Percentiles rank a stretch among this genome's conserved stretches.
Conservation (phyloP, 2,329 filamentous ascomycete species). For the Colletotrichum destructivum region DNA sequence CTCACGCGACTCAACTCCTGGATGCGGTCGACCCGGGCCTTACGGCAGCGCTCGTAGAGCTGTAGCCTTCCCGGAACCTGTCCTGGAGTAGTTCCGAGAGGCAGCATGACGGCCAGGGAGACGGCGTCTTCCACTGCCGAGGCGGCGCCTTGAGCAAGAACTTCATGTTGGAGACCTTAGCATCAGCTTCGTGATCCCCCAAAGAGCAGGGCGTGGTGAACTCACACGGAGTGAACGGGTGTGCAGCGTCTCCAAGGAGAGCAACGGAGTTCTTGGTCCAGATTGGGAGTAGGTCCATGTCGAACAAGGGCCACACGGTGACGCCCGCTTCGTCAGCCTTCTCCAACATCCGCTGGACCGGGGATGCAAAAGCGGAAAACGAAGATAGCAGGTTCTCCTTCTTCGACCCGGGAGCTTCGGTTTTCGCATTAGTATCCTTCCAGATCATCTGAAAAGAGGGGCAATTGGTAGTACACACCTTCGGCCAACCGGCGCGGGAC, state of each 20-base stretch:
- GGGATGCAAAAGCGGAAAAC: constrained; percentile 59
- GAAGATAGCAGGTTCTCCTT: constrained; percentile 53
- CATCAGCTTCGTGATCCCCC: constrained; percentile 42
- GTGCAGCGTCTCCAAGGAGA: constrained; percentile 76
- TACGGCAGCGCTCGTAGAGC: constrained; percentile 72
- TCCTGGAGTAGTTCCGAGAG: constrained; percentile 55
- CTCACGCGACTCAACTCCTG: constrained; percentile 58
- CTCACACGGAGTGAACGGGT: constrained; percentile 74
- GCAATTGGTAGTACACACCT: not conserved
- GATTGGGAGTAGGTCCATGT: constrained; percentile 69
- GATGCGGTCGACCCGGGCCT: constrained; percentile 70
- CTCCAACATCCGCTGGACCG: constrained; percentile 55
- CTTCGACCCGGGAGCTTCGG: not conserved
- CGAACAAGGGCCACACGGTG: constrained; percentile 72
- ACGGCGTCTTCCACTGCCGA: constrained; percentile 77
- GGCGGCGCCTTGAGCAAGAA: not conserved
- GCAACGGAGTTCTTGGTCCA: constrained; percentile 70
- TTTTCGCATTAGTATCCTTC: not conserved
- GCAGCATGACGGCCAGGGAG: constrained; percentile 69
- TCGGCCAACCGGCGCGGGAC: not conserved
- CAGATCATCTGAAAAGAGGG: too few relatives aligned
- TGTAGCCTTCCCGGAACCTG: constrained; percentile 69
- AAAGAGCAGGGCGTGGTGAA: too few relatives aligned
- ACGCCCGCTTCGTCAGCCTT: constrained; percentile 50
- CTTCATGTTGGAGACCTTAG: constrained; percentile 17